These are phyloP conservation scores for Phytophthora quininea DNA, from an alignment of 352 stramenopile species.

Conservation along the genomic window DNA sequence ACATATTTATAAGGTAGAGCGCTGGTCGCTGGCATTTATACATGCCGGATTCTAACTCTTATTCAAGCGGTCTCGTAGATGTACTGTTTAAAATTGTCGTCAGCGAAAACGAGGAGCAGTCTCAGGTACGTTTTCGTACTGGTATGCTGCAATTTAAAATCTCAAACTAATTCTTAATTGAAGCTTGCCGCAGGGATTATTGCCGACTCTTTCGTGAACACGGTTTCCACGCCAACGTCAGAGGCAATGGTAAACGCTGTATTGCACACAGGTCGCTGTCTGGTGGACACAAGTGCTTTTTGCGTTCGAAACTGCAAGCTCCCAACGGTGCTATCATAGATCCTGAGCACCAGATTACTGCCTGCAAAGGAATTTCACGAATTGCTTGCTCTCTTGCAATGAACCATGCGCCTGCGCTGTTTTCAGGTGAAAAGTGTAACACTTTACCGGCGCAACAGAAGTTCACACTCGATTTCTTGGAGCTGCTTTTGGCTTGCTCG, in stretches of 20 bases:
- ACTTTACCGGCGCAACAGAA: slow-evolving; percentile 12
- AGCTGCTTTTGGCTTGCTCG: slow-evolving; percentile 69
- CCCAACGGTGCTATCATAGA: slow-evolving; percentile 6
- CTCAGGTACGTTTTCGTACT: slow-evolving; percentile 34
- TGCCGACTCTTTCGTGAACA: slow-evolving; percentile 60
- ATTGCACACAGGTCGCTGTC: slow-evolving; percentile 24
- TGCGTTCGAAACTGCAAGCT: slow-evolving; percentile 16
- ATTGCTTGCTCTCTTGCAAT: slow-evolving; percentile 55
- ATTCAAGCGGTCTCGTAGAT: slow-evolving; percentile 45
- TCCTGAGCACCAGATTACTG: slow-evolving; percentile 32
- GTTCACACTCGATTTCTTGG: slow-evolving; percentile 50
- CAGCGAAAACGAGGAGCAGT: slow-evolving; percentile 43
- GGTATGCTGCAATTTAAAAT: too few species aligned
- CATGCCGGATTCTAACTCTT: background rate
- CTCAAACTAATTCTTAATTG: background rate
- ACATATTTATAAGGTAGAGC: slow-evolving; percentile 43
- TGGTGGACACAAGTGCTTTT: slow-evolving; percentile 35
- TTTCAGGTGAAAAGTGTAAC: slow-evolving; percentile 15
- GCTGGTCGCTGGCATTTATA: background rate
- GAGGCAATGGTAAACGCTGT: slow-evolving; percentile 39
- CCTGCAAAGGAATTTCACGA: slow-evolving; percentile 45
- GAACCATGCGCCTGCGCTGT: slow-evolving; percentile 44
- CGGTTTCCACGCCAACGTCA: slow-evolving; percentile 14
- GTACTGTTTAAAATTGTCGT: slow-evolving; percentile 41
- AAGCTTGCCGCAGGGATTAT: slow-evolving; percentile 70